These are phyloP conservation scores for Aspergillus glaucus DNA, from an alignment of 2,329 filamentous ascomycete genomes.

Conservation along the genomic window DNA sequence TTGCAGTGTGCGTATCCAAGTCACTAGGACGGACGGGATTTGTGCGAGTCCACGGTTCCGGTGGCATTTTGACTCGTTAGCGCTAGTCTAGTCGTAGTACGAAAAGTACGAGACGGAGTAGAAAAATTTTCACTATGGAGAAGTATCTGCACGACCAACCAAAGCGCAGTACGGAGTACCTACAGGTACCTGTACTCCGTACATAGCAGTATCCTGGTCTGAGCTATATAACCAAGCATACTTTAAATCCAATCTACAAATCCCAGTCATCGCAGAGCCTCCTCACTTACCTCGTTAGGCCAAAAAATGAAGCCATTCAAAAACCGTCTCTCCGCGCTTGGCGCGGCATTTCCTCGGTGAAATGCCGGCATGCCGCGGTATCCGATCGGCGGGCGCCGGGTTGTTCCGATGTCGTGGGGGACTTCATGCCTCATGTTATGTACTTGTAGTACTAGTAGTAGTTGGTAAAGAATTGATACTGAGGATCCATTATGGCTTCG, in stretches of 20 bases:
- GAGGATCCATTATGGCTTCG: background rate
- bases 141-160: too few relatives aligned
- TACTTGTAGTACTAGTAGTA: background rate
- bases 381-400: background rate
- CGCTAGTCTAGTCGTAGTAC: too few relatives aligned
- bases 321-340: conserved; percentile 19
- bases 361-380: background rate
- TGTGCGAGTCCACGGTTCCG: background rate
- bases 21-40: background rate
- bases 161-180: too few relatives aligned
- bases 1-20: background rate
- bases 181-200: too few relatives aligned
- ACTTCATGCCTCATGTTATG: background rate
- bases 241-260: too few relatives aligned
- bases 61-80: background rate
- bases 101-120: too few relatives aligned
- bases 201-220: too few relatives aligned
- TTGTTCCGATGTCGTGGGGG: background rate
- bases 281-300: too few relatives aligned
- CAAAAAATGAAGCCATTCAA: conserved; percentile 1
- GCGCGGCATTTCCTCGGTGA: conserved; percentile 18
- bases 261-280: too few relatives aligned
- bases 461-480: too few relatives aligned
- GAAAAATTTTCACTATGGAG: too few relatives aligned
- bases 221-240: too few relatives aligned